Conservation (phyloP, 352 stramenopile genomes). For the Pythium diclinum region DNA sequence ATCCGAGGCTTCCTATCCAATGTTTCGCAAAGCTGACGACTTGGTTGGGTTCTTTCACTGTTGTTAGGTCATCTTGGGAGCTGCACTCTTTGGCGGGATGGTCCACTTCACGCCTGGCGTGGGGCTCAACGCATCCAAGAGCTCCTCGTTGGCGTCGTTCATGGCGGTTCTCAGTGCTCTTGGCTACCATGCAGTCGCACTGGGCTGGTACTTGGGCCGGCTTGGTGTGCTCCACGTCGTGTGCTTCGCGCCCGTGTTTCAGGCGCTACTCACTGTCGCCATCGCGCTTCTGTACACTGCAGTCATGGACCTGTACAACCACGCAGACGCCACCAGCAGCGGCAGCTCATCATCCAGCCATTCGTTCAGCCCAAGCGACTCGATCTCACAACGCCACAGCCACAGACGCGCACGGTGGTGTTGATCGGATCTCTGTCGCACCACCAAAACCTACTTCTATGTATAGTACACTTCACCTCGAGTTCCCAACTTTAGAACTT, state of each 20-base stretch:
- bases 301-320: conserved; percentile 6
- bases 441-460: no score
- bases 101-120: conserved; percentile 7
- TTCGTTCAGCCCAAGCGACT: background rate
- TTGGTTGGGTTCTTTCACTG: background rate
- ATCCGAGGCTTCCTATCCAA: background rate
- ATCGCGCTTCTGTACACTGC: conserved; percentile 16
- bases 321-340: background rate
- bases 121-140: background rate
- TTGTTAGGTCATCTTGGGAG: conserved; percentile 14
- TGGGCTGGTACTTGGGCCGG: conserved; percentile 15
- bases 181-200: conserved; percentile 14
- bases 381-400: background rate
- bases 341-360: background rate
- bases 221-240: conserved; percentile 15
- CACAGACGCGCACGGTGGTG: conserved; percentile 12
- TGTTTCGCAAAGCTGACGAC: background rate
- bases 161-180: conserved; percentile 9
- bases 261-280: conserved; percentile 17
- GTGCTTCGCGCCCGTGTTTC: conserved; percentile 10
- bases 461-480: no score
- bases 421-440: background rate
- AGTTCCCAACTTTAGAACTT: no score
- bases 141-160: background rate
- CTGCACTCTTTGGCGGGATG: conserved; percentile 12